Conservation (phyloP, 2,329 filamentous ascomycete species). For the Colletotrichum sp. region DNA sequence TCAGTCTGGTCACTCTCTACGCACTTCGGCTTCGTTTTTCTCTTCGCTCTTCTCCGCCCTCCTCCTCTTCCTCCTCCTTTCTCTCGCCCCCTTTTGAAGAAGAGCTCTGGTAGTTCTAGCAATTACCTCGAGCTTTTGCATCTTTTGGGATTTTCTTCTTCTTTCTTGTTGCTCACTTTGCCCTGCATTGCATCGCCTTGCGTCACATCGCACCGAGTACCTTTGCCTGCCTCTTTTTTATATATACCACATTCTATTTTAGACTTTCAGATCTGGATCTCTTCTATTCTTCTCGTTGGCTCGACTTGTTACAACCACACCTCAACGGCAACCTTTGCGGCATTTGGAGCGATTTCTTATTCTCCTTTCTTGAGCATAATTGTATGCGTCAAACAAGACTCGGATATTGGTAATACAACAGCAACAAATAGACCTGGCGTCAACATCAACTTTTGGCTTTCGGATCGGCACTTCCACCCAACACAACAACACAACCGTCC, state of each 20-base stretch:
- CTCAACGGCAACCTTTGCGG: background rate
- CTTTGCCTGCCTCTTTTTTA: background rate
- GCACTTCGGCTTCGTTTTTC: background rate
- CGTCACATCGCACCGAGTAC: background rate
- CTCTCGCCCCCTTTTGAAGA: slow-evolving; percentile 30
- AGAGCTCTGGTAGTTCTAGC: slow-evolving; percentile 53
- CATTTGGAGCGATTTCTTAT: background rate
- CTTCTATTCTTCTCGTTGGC: background rate
- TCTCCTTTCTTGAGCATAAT: background rate
- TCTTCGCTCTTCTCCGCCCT: background rate
- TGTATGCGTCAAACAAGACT: background rate
- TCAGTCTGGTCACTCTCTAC: slow-evolving; percentile 20
- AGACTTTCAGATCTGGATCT: background rate
- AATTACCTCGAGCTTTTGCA: slow-evolving; percentile 32
- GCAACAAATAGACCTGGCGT: slow-evolving; percentile 22
- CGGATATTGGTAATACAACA: background rate
- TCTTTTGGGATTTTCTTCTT: slow-evolving; percentile 25
- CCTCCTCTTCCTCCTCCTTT: background rate
- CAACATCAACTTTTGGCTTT: background rate
- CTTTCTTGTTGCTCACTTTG: slow-evolving; percentile 10
- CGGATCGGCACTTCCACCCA: background rate
- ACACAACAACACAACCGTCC: background rate
- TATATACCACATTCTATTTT: background rate
- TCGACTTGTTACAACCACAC: background rate
- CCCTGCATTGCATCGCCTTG: slow-evolving; percentile 1